Evolutionary conservation across 257 asterid species (phyloP).

Genomic region (Petunia axillaris): DNA sequence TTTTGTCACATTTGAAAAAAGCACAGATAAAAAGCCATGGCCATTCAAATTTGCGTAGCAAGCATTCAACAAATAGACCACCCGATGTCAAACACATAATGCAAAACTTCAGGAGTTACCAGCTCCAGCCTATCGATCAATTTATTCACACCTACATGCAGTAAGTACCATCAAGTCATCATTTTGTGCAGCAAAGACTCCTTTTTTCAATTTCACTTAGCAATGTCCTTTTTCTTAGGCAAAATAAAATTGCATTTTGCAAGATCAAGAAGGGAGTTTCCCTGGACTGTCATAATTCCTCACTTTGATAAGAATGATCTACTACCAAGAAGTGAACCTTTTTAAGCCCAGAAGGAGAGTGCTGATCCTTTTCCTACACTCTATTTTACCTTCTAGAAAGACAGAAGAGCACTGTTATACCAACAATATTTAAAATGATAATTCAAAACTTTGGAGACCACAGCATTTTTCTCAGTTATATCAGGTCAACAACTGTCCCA

Average conservation of each 20-base stretch:
- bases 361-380: background rate
- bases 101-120: background rate
- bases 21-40: background rate
- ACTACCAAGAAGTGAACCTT: background rate
- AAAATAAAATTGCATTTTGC: background rate
- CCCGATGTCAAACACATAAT: background rate
- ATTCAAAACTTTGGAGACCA: background rate
- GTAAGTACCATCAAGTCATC: background rate
- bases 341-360: background rate
- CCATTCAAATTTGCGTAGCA: background rate
- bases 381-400: background rate
- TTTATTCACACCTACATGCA: background rate
- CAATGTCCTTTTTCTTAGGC: background rate
- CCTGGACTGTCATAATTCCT: background rate
- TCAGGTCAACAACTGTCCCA: background rate
- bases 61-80: background rate
- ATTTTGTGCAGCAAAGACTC: background rate
- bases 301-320: background rate
- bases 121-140: background rate
- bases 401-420: background rate
- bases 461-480: background rate
- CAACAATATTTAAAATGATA: background rate
- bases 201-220: background rate
- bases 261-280: background rate
- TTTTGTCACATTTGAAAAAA: conserved; percentile 1